These are phyloP conservation scores for Huiozyma naganishii DNA, from an alignment of 805 yeast genomes.

Conservation along the genomic window DNA sequence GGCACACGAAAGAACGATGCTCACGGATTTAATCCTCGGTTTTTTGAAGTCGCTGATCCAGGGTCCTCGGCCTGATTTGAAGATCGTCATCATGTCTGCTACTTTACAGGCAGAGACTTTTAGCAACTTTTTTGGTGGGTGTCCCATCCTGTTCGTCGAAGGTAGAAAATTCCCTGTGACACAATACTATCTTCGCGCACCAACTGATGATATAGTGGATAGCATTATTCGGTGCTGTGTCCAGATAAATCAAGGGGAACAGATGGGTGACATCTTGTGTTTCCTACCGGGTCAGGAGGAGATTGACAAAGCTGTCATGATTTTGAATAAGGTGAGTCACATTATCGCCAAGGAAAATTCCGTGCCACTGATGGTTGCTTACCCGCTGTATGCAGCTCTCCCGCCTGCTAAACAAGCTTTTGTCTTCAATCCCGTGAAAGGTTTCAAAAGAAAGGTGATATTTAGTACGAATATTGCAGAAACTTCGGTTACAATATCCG, in stretches of 20 bases:
- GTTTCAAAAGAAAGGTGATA: slow-evolving; percentile 72
- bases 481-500: slow-evolving; percentile 92
- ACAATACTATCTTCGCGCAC: slow-evolving; percentile 47
- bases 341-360: slow-evolving; percentile 45
- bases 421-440: slow-evolving; percentile 59
- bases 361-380: slow-evolving; percentile 64
- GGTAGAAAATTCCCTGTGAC: slow-evolving; percentile 86
- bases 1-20: slow-evolving; percentile 92
- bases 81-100: slow-evolving; percentile 88
- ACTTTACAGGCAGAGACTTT: slow-evolving; percentile 82
- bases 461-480: slow-evolving; percentile 95
- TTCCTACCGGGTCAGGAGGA: slow-evolving; percentile 97
- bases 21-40: slow-evolving; percentile 85
- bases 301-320: slow-evolving; percentile 70
- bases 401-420: slow-evolving; percentile 74
- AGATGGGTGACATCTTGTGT: slow-evolving; percentile 77
- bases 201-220: slow-evolving; percentile 78
- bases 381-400: slow-evolving; percentile 89
- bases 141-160: slow-evolving; percentile 79
- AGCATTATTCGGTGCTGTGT: slow-evolving; percentile 60
- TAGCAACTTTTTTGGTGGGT: slow-evolving; percentile 61
- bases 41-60: slow-evolving; percentile 59
- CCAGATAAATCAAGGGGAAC: slow-evolving; percentile 72
- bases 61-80: slow-evolving; percentile 42
- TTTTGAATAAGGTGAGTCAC: slow-evolving; percentile 51